phyloP scores from a whole-genome alignment of 768 basidiomycete species.

The Boletus pseudo-olivaceus region DNA sequence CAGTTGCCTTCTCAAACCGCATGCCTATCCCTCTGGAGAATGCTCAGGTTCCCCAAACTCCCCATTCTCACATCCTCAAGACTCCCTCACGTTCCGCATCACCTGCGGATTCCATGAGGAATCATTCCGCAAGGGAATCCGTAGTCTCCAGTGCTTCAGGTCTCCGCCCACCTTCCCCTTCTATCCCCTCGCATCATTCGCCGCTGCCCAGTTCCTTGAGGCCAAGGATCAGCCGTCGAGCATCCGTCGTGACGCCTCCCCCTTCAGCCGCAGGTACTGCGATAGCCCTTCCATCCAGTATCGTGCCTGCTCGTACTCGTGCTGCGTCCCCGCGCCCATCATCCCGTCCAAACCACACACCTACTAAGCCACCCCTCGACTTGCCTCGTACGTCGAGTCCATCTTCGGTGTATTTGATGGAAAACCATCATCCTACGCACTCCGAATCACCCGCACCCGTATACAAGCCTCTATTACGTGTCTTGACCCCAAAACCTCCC shows the following conservation, averaged over 20 bases:
- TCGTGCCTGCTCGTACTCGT: slow-evolving; percentile 23
- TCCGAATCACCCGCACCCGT: slow-evolving; percentile 13
- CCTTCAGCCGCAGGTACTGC: slow-evolving; percentile 27
- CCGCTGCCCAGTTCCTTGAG: slow-evolving; percentile 29
- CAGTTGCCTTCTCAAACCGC: slow-evolving; percentile 5
- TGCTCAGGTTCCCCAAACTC: slow-evolving; percentile 21
- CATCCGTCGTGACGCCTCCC: slow-evolving; percentile 41
- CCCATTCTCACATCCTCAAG: slow-evolving; percentile 24
- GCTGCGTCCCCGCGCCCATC: slow-evolving; percentile 24
- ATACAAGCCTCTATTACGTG: slow-evolving; percentile 28
- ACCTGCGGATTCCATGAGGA: slow-evolving; percentile 32
- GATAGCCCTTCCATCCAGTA: slow-evolving; percentile 22
- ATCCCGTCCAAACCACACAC: slow-evolving; percentile 7
- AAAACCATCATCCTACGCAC: slow-evolving; percentile 16
- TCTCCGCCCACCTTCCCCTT: slow-evolving; percentile 25
- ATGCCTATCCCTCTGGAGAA: slow-evolving; percentile 13
- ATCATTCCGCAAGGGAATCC: slow-evolving; percentile 24
- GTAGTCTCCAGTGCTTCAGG: slow-evolving; percentile 9
- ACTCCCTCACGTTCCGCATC: slow-evolving; percentile 40
- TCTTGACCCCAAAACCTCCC: slow-evolving; percentile 31
- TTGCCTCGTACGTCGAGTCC: slow-evolving; percentile 17
- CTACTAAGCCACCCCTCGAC: slow-evolving; percentile 21
- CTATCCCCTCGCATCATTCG: slow-evolving; percentile 18
- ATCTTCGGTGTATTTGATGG: slow-evolving; percentile 7
- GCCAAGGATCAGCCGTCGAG: slow-evolving; percentile 38